A percentile compares a stretch with the other conserved stretches of the same genome.
phyloP scores from a whole-genome alignment of 257 asterid genomes.

The Voacanga thouarsii region DNA sequence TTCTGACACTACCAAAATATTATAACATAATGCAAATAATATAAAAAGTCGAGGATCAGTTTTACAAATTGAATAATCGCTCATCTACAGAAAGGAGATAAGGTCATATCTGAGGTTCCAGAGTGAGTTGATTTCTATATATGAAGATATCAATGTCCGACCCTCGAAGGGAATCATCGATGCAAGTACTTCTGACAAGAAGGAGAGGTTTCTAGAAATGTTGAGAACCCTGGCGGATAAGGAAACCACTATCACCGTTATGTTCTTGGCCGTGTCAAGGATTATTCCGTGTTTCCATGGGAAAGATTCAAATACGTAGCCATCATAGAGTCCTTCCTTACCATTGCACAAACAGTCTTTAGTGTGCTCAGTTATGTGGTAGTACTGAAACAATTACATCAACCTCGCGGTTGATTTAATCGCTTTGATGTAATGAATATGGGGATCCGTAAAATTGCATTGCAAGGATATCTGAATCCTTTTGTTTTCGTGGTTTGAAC shows the following conservation, averaged over 20 bases:
- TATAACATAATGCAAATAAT: too few species aligned
- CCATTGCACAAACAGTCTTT: not conserved
- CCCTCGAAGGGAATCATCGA: constrained; percentile 7
- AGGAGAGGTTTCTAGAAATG: not conserved
- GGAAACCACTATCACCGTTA: not conserved
- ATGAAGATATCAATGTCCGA: constrained; percentile 20
- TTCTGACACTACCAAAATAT: too few species aligned
- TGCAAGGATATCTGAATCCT: too few species aligned
- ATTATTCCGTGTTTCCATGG: not conserved
- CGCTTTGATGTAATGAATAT: too few species aligned
- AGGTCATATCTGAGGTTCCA: constrained; percentile 24
- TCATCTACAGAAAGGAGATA: constrained; percentile 11
- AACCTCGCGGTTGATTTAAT: not conserved
- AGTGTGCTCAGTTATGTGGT: not conserved
- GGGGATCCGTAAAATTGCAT: too few species aligned
- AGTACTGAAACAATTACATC: not conserved
- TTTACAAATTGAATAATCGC: too few species aligned
- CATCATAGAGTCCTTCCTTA: not conserved
- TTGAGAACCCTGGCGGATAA: not conserved
- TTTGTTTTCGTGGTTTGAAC: too few species aligned
- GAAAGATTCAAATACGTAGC: not conserved
- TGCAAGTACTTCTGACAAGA: not conserved
- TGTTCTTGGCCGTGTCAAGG: not conserved
- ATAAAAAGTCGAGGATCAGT: too few species aligned
- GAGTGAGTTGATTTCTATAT: constrained; percentile 17